phyloP scores from a whole-genome alignment of 179 eudicot genomes.

The Pouteria campechiana region DNA sequence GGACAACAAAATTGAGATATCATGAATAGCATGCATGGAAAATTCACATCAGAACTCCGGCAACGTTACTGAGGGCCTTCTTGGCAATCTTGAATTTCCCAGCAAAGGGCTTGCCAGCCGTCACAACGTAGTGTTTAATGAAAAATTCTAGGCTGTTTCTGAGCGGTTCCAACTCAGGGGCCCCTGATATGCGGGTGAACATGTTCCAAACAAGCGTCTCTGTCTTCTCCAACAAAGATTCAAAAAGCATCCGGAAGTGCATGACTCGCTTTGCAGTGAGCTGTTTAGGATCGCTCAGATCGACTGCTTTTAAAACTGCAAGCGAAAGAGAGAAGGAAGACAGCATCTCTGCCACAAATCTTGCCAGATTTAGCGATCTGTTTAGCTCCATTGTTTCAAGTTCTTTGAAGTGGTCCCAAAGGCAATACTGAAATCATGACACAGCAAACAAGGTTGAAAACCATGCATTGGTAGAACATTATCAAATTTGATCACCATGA shows the following conservation, averaged over 20 bases:
- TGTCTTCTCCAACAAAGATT: slow-evolving; percentile 51
- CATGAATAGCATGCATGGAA: too few relatives aligned
- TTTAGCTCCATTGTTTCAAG: slow-evolving; percentile 66
- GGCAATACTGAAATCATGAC: slow-evolving; percentile 80
- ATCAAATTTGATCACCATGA: too few relatives aligned
- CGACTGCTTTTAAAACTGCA: slow-evolving; percentile 59
- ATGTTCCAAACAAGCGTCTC: slow-evolving; percentile 68
- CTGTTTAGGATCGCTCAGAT: slow-evolving; percentile 38
- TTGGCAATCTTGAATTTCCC: slow-evolving; percentile 55
- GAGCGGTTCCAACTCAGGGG: slow-evolving; percentile 62
- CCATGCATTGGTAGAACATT: too few relatives aligned
- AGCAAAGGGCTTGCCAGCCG: slow-evolving; percentile 18
- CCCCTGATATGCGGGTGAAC: slow-evolving; percentile 62
- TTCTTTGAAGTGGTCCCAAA: slow-evolving; percentile 91
- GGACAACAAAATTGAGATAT: too few relatives aligned
- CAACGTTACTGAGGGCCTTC: slow-evolving; percentile 69
- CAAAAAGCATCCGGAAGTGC: slow-evolving; percentile 82
- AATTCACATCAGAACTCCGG: slow-evolving; percentile 48
- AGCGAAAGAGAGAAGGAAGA: slow-evolving; percentile 68
- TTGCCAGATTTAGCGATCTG: slow-evolving; percentile 76
- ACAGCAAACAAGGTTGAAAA: too few relatives aligned
- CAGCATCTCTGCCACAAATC: slow-evolving; percentile 69
- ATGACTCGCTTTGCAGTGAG: slow-evolving; percentile 57
- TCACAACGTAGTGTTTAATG: slow-evolving; percentile 45
- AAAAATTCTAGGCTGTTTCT: slow-evolving; percentile 64